Evolutionary conservation across 306 rosid genomes (phyloP), one percentile per base, ranked within the genome.

Genomic region (Morella rubra): DNA sequence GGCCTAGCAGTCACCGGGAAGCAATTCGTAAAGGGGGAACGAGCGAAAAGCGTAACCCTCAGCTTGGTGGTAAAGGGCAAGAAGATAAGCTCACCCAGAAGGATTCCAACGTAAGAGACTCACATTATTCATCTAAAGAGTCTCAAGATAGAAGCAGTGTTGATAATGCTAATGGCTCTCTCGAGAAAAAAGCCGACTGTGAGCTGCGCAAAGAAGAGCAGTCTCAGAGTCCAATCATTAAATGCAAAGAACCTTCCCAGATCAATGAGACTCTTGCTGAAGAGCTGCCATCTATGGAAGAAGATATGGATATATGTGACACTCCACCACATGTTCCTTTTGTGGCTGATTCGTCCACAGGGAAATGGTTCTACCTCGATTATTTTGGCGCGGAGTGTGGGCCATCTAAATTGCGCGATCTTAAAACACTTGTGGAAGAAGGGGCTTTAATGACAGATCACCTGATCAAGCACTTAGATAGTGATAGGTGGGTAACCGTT

Each of bases 231-330:
- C 91, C 98, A 54, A 69, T 85, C 69, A 76, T 83, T 65, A 70
- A 71, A 72, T 73, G 65, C 83, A 81, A 73, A 75, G 98, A 87
- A 80, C 76, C 84, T 71, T 85, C 91, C 60, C 77, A 79, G 27
- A 73, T 24, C 52, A 62, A 76, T 59, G 91, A 71, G 74, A 85
- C 86, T 71, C 83, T 85, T 78, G 84, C 82, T 13, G 99, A 89
- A 73, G 99, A 93, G 87, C 85, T 86, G 72, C 91, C 87, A 82
- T 92, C 98, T 2, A 96, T 96, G 99, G 99, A 96, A 81, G 99
- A 96, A 85, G 99, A 96, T 73, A 96, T 96, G 99, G 99, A 96
- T 85, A 96, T 96, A 73, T 92, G 98, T 69, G 97, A 96, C 79
- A 96, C 99, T 61, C 99, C 99, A 27, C 99, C 99, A 16, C 99